Percentiles rank a stretch among this genome's conserved stretches.
Conservation (phyloP, 768 basidiomycete genomes). For the Hypholoma fasciculare region DNA sequence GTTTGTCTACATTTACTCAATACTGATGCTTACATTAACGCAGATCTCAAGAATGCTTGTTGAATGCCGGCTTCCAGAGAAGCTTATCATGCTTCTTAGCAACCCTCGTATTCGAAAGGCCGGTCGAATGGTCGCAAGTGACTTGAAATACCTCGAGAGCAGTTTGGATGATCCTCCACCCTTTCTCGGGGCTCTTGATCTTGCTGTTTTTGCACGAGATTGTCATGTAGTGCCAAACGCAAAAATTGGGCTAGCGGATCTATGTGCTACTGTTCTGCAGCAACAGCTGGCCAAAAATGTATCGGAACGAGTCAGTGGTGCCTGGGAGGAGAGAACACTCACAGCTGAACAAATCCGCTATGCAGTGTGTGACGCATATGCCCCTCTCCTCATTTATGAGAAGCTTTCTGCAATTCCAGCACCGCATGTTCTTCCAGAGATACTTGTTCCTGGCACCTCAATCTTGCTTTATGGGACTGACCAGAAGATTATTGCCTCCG, state of each 20-base stretch:
- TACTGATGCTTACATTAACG: constrained; percentile 8
- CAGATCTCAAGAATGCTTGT: constrained; percentile 16
- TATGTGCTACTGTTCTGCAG: constrained; percentile 24
- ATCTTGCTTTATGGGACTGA: constrained; percentile 15
- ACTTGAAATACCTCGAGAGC: constrained; percentile 19
- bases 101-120: constrained; percentile 20
- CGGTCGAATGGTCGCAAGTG: constrained; percentile 22
- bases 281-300: constrained; percentile 18
- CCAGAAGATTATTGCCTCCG: constrained; percentile 9
- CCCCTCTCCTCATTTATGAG: constrained; percentile 15
- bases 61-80: constrained; percentile 7
- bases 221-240: constrained; percentile 9
- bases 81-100: constrained; percentile 12
- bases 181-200: constrained; percentile 28
- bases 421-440: constrained; percentile 14
- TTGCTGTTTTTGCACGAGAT: constrained; percentile 28
- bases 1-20: not conserved
- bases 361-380: constrained; percentile 21
- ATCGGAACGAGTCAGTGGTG: constrained; percentile 12
- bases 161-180: not conserved
- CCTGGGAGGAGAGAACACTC: constrained; percentile 15
- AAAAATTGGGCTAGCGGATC: constrained; percentile 26
- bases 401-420: constrained; percentile 18
- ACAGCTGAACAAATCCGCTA: constrained; percentile 13
- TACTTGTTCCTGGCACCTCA: constrained; percentile 1